Evolutionary conservation across 2,329 filamentous ascomycete species (phyloP), one percentile per base, ranked within the genome.

Genomic region (Colletotrichum cordylinicola): DNA sequence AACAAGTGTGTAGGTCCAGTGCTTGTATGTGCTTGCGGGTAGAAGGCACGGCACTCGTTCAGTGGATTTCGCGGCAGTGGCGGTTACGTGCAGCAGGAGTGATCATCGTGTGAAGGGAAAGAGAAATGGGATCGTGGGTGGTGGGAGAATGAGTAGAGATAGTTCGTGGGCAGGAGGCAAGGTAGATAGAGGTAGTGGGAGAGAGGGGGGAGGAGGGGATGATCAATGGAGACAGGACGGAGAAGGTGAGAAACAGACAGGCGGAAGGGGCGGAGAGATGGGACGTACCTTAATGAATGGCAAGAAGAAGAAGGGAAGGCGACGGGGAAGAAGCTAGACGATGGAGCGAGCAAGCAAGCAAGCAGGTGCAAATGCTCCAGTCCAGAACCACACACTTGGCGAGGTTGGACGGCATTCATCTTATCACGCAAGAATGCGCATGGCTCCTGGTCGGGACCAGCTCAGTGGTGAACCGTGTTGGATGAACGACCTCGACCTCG

Each of bases 221-320:
- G 70, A 75, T 75, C 64, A 72, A 72, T 72, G 62, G 73, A 58
- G 64, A 61, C 43, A 27, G 64, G 70, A 67, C 27, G 64, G 64
- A 67, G 61, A 37, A 67, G 33, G n/a, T n/a, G 70, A 72, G 43
- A 21, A 52, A 52, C 43, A 52, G 67, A 64, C 69, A 48, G 69
- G 62, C 73, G 73, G 73, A 73, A 75, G 70, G 24, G 24, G 73
- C 70, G 73, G 73, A 75, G 62, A 65, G 70, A 73, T 21, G 39
- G 69, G 39, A 72, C 68, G 68, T 72, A 24, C 24, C 24, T 24
- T 24, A 67, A 67, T 67, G 69, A 73, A 73, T 73, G 62, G 64
- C 73, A 62, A 68, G 73, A 68, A 64, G 37, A 62, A 35, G 15
- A 39, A 37, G 31, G 39, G 55, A 73, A 58, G 55, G 24, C 24